phyloP scores from a whole-genome alignment of 2,329 filamentous ascomycete genomes.

The Sclerotinia spermophila region DNA sequence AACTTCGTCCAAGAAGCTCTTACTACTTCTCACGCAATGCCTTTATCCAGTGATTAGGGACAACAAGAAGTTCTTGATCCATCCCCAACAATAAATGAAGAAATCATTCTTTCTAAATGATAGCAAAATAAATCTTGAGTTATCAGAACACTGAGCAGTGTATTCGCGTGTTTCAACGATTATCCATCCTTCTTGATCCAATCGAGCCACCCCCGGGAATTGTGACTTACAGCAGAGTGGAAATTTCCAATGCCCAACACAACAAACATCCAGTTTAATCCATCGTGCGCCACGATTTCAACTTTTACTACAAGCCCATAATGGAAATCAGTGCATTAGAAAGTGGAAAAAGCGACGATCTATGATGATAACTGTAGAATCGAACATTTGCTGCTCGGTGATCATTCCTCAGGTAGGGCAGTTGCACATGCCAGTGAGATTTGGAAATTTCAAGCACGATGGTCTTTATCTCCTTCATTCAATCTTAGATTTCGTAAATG shows the following conservation, averaged over 20 bases:
- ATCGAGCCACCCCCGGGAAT: fast-evolving
- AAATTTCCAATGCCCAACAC: background rate
- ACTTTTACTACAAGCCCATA: background rate
- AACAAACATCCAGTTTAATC: background rate
- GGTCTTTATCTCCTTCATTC: background rate
- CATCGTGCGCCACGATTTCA: too few relatives aligned
- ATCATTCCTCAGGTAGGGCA: background rate
- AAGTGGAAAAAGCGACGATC: fast-evolving
- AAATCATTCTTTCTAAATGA: background rate
- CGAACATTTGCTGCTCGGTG: background rate
- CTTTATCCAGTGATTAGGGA: background rate
- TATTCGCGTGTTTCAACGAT: background rate
- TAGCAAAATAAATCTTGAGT: background rate
- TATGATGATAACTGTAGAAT: background rate
- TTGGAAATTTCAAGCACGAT: background rate
- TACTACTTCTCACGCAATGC: background rate
- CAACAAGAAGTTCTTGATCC: too few relatives aligned
- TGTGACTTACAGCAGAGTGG: fast-evolving
- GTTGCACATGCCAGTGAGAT: background rate
- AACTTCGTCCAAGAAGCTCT: background rate
- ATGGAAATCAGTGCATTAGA: too few relatives aligned
- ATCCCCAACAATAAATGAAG: background rate
- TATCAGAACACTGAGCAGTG: fast-evolving
- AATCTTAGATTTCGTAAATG: background rate
- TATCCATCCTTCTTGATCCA: background rate